Evolutionary conservation across 2,329 filamentous ascomycete species (phyloP).

Genomic region (Exophiala sp.): DNA sequence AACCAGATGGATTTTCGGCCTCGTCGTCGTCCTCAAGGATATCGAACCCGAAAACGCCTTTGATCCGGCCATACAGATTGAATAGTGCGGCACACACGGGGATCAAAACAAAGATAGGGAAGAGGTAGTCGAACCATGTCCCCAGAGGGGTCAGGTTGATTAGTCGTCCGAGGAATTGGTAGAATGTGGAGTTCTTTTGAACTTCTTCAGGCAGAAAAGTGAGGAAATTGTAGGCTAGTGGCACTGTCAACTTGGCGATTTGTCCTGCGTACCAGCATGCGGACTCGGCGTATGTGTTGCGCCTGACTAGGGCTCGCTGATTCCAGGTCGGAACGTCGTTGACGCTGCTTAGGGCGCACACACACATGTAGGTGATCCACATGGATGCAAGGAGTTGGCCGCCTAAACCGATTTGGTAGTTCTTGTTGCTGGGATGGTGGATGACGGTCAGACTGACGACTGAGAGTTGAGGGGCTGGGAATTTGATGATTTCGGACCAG

Average conservation of each 20-base stretch:
- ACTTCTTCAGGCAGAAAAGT: constrained; percentile 75
- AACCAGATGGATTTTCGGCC: constrained; percentile 58
- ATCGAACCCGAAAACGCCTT: constrained; percentile 73
- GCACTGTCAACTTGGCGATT: constrained; percentile 87
- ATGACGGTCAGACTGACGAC: constrained; percentile 59
- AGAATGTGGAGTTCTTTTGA: constrained; percentile 78
- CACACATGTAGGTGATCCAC: constrained; percentile 97
- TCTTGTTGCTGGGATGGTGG: constrained; percentile 66
- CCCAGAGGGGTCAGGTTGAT: constrained; percentile 82
- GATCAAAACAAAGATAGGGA: constrained; percentile 81
- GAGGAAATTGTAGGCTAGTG: constrained; percentile 92
- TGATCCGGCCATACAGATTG: constrained; percentile 80
- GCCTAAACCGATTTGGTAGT: constrained; percentile 75
- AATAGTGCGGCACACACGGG: constrained; percentile 84
- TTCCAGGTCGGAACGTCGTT: constrained; percentile 97
- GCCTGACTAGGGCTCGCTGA: constrained; percentile 80
- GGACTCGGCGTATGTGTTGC: constrained; percentile 88
- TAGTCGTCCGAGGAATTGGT: constrained; percentile 75
- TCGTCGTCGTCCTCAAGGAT: constrained; percentile 72
- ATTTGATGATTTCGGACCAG: constrained; percentile 90
- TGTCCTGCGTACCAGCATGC: constrained; percentile 96
- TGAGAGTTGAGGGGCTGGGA: constrained; percentile 72
- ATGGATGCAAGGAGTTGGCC: constrained; percentile 78
- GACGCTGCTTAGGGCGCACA: constrained; percentile 80
- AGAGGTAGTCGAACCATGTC: constrained; percentile 79